Percentiles rank a stretch among this genome's conserved stretches.
phyloP scores from a whole-genome alignment of 1,284 basidiomycete genomes.

The Leccinum proliferum region DNA sequence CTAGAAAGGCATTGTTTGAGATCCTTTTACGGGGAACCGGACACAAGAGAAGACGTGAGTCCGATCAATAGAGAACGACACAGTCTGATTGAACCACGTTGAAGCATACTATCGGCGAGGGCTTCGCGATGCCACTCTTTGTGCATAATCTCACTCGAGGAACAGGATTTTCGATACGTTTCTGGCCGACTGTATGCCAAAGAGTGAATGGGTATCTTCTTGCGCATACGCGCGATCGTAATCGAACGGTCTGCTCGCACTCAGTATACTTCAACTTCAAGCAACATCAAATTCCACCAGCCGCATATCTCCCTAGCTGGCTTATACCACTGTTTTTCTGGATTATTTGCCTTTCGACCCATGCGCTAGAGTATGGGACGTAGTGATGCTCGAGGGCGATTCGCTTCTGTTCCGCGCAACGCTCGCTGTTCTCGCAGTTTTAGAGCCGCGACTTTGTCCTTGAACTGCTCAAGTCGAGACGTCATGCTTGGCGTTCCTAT shows the following conservation, averaged over 20 bases:
- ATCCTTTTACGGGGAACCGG: constrained; percentile 76
- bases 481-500: background rate
- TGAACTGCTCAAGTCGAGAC: constrained; percentile 56
- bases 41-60: constrained; percentile 76
- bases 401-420: constrained; percentile 81
- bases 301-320: constrained; percentile 76
- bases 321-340: constrained; percentile 72
- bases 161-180: constrained; percentile 88
- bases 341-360: constrained; percentile 87
- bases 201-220: constrained; percentile 50
- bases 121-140: background rate
- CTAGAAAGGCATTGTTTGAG: constrained; percentile 82
- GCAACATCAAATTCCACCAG: constrained; percentile 81
- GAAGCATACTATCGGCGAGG: constrained; percentile 69
- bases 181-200: constrained; percentile 91
- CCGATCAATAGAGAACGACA: constrained; percentile 10
- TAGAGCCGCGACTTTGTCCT: constrained; percentile 82
- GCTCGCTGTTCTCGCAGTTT: constrained; percentile 77
- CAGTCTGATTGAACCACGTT: constrained; percentile 35
- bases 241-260: constrained; percentile 3
- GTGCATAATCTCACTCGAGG: constrained; percentile 15
- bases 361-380: constrained; percentile 86
- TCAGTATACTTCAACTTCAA: constrained; percentile 94
- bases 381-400: constrained; percentile 84
- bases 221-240: constrained; percentile 1